Evolutionary conservation across 2,329 filamentous ascomycete genomes (phyloP).

Genomic region (Ceratocystiopsis sp.): DNA sequence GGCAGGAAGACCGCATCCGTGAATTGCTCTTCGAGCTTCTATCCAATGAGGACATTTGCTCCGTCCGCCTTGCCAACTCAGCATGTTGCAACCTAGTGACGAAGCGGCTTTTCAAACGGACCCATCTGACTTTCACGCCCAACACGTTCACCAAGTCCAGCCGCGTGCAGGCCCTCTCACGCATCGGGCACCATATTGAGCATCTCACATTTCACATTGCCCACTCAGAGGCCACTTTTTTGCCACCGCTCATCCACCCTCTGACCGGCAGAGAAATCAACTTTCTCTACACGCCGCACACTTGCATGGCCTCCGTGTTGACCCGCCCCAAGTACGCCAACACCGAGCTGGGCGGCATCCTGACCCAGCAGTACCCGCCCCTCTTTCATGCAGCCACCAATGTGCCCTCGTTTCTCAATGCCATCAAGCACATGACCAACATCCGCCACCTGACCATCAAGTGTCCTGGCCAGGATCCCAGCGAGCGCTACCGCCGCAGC

Average conservation of each 20-base stretch:
- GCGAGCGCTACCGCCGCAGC: constrained; percentile 55
- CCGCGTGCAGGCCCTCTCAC: constrained; percentile 55
- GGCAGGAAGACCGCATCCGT: constrained; percentile 33
- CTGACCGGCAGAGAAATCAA: constrained; percentile 58
- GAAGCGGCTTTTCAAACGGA: constrained; percentile 49
- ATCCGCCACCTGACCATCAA: constrained; percentile 59
- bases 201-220: constrained; percentile 62
- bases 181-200: constrained; percentile 64
- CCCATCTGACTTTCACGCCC: constrained; percentile 53
- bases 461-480: constrained; percentile 54
- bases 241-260: constrained; percentile 71
- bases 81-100: constrained; percentile 56
- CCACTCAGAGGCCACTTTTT: constrained; percentile 61
- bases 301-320: constrained; percentile 42
- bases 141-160: constrained; percentile 60
- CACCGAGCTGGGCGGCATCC: constrained; percentile 59
- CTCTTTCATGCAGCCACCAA: constrained; percentile 83
- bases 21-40: constrained; percentile 32
- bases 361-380: constrained; percentile 75
- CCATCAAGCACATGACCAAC: constrained; percentile 50
- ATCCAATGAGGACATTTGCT: constrained; percentile 34
- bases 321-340: constrained; percentile 64
- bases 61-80: constrained; percentile 49
- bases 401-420: constrained; percentile 65
- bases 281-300: constrained; percentile 69